Base-by-base conservation (phyloP, 177 flowering plant genomes). In the Vitis hybrid region DNA sequence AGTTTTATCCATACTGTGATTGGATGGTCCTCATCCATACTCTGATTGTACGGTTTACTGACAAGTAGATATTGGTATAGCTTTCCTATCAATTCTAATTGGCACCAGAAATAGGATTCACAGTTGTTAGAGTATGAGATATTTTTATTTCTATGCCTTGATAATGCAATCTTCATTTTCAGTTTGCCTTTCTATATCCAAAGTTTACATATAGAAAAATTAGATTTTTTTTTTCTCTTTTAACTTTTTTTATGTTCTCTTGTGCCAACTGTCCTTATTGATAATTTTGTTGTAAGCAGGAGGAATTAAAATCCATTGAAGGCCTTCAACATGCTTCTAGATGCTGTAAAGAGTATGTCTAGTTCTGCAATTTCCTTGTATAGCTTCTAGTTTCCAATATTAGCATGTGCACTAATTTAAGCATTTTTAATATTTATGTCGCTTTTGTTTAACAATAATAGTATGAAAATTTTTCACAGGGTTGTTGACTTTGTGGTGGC, bases 301-400 rank as follows among this genome's bases (percentile, higher is more conserved):
- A 82, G 63, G 91, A 87, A 70, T 50, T 87, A 51, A 85, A 83
- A 65, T 82, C 83, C 1, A 51, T 81, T 17, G 74, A 80, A 24
- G 60, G 80, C 32, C 52, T 87, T 65, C 87, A 72, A 69, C 87
- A 83, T 19, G 82, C 90, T 48, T 83, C 90, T 19, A 75, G 78
- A 77, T 74, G 82, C 75, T 83, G 88, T 79, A 83, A 85, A 85
- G 91, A 85, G 91, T 85, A 83, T 46, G 86, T 60, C 18, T n/a
- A 18, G 7, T 51, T 54, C 49, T 65, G 62, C 56, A 58, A 52
- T 55, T 56, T 17, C 63, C 10, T 60, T 56, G 24, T 49, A 30
- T 50, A 6, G 48, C 35, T 15, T 68, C 60, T 52, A 32, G 21
- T 61, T 61, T 52, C 6, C 40, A 49, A 48, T 18, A 66, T n/a